Percentiles rank a stretch among this genome's conserved stretches.
Evolutionary conservation across 192 early-diverging fungal genomes (phyloP).

Genomic region (Backusella tarrabulga): DNA sequence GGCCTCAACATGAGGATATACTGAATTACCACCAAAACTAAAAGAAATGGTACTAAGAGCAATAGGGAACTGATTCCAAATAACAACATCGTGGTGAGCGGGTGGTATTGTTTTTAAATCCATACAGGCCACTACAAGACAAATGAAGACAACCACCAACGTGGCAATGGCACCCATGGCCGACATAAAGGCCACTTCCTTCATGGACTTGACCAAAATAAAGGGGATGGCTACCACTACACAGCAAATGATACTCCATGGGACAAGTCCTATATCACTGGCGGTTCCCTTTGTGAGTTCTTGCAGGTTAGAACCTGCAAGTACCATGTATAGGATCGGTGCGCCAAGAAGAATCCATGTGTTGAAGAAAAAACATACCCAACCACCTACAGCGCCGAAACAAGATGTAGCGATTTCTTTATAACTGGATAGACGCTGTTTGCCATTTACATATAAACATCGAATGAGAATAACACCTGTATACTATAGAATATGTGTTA

Average conservation of each 20-base stretch:
- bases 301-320: constrained; percentile 71
- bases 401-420: constrained; percentile 70
- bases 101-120: constrained; percentile 33
- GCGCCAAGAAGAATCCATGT: constrained; percentile 68
- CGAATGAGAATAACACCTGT: constrained; percentile 70
- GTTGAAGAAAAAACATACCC: constrained; percentile 66
- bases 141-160: constrained; percentile 66
- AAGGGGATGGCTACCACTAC: constrained; percentile 68
- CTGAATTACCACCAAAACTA: constrained; percentile 72
- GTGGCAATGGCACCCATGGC: constrained; percentile 76
- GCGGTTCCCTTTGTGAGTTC: constrained; percentile 47
- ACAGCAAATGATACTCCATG: constrained; percentile 67
- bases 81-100: constrained; percentile 49
- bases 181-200: constrained; percentile 76
- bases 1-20: constrained; percentile 84
- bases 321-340: constrained; percentile 68
- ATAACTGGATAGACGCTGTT: constrained; percentile 56
- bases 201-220: constrained; percentile 71
- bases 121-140: constrained; percentile 52
- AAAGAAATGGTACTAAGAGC: constrained; percentile 80
- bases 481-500: constrained; percentile 35
- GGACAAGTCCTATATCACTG: constrained; percentile 40
- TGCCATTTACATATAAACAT: constrained; percentile 71
- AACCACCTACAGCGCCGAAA: constrained; percentile 64
- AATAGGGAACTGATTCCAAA: constrained; percentile 68